phyloP scores from a whole-genome alignment of 2,329 filamentous ascomycete genomes.

The Epichloe uncinata region DNA sequence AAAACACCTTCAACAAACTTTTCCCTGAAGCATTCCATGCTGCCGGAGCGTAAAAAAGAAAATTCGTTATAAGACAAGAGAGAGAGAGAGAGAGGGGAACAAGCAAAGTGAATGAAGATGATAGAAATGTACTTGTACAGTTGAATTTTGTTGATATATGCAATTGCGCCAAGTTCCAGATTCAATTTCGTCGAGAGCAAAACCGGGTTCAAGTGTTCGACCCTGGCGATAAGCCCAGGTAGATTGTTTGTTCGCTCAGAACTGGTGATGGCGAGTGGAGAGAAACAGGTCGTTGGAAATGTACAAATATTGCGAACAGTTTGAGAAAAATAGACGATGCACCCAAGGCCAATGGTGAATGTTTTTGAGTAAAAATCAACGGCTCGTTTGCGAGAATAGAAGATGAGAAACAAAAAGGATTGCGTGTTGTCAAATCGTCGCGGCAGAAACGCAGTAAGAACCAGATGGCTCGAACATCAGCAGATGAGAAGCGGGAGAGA shows the following conservation, averaged over 20 bases:
- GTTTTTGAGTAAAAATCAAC: conserved; percentile 24
- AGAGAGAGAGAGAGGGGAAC: conserved; percentile 9
- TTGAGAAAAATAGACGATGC: conserved; percentile 11
- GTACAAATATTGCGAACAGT: conserved; percentile 19
- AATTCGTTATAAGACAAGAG: conserved; percentile 8
- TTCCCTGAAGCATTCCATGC: conserved; percentile 77
- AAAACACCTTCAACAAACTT: conserved; percentile 67
- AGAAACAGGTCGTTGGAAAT: conserved; percentile 14
- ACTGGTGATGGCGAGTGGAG: background rate
- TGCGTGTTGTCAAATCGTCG: conserved; percentile 19
- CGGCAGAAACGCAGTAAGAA: conserved; percentile 17
- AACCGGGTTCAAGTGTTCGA: background rate
- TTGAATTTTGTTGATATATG: conserved; percentile 8
- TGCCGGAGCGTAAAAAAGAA: background rate
- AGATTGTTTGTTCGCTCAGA: background rate
- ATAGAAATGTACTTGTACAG: conserved; percentile 18
- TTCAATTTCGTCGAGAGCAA: background rate
- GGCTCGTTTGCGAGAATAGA: conserved; percentile 26
- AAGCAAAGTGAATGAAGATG: conserved; percentile 2
- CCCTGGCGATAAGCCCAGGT: background rate
- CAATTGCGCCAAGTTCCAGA: conserved; percentile 3
- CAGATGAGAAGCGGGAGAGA: conserved; percentile 20
- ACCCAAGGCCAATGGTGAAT: conserved; percentile 7
- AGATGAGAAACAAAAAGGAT: conserved; percentile 24
- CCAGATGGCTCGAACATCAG: conserved; percentile 16